Evolutionary conservation across 1,284 basidiomycete genomes (phyloP), one percentile per base, ranked within the genome.

Genomic region (Wolfiporia cocos): DNA sequence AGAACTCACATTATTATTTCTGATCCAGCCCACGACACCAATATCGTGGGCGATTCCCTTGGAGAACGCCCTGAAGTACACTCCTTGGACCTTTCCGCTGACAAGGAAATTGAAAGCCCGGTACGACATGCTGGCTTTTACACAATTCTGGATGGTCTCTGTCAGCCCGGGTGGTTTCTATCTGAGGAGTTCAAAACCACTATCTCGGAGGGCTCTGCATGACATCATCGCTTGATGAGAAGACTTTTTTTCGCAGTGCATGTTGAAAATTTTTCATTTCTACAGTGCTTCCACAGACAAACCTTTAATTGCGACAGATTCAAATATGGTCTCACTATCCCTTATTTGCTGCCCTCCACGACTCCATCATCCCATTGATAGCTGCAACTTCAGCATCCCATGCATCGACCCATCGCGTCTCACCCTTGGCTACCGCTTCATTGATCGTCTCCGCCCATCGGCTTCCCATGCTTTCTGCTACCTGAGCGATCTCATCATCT

Each of bases 1-100:
- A 6, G 1, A 10, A 43, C 50, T 44, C 19, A 61, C 59, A 21
- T 49, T 45, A 18, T 58, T 53, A 43, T 61, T 61, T 36, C 52
- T 51, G 9, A 59, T 51, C 59, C 59, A 61, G 4, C 59, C 59
- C 1, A 61, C 59, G n/a, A 61, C 45, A 1, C 56, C 54, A 1
- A 50, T 46, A 35, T 49, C 39, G 24, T 56, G 51, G 4, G 59
- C 59, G 2, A 47, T 43, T 31, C 44, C 46, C 42, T 46, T 51
- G 2, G 54, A 41, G 33, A 57, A 61, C 1, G 51, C 50, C 21
- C 59, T 50, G 49, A 56, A 61, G 37, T 48, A 55, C 1, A 61
- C 59, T 9, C 58, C 56, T 31, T 61, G 59, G 5, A 61, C 59
- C 12, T 44, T 51, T 17, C 59, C 59, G 37, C 51, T 52, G 11